Base-by-base conservation (phyloP, 2,329 filamentous ascomycete genomes). In the Xenoacremonium recifei region DNA sequence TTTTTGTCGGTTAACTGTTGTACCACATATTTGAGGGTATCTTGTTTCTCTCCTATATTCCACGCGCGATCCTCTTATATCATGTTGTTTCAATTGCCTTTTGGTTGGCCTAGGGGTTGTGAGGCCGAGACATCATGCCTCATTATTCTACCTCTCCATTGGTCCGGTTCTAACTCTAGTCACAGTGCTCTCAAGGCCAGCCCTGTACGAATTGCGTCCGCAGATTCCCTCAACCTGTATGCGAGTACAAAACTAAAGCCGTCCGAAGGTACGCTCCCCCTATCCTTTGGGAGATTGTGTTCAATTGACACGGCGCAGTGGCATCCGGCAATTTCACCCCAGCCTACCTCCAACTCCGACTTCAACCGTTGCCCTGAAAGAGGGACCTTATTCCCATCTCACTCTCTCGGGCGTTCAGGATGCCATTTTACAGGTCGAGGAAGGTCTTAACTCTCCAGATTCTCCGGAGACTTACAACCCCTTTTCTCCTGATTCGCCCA, bases 181-280 rank as follows among this genome's bases (percentile, higher is more conserved):
- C 44, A 27, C 47, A 79, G 75, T 79, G 76, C 54, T 75, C 76
- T 50, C 73, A 77, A 50, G 68, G 70, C 19, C 72, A 75, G 21
- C 76, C 76, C 12, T 79, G 76, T 59, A 70, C 69, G 32, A 77
- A 79, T 51, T 79, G 76, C 49, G 61, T 67, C 18, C 70, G 75
- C 27, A 67, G 75, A 21, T 79, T 75, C 46, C 76, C 76, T 1
- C 72, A 70, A 39, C 75, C 75, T 1, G 51, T 62, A 6, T 79
- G 76, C 55, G 67, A 75, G 48, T 79, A 79, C 42, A 56, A 57
- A 25, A 31, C 43, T n/a, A 63, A 55, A 21, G 32, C 47, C n/a
- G 34, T 55, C 3, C 54, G 46, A 25, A 54, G 37, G 55, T 58
- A 2, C 35, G 49, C n/a, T 11, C n/a, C 6, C 12, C 29, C 23